A percentile compares a stretch with the other conserved stretches of the same genome.
Conservation (phyloP, 1,284 basidiomycete species). For the Trichosporon sp. region DNA sequence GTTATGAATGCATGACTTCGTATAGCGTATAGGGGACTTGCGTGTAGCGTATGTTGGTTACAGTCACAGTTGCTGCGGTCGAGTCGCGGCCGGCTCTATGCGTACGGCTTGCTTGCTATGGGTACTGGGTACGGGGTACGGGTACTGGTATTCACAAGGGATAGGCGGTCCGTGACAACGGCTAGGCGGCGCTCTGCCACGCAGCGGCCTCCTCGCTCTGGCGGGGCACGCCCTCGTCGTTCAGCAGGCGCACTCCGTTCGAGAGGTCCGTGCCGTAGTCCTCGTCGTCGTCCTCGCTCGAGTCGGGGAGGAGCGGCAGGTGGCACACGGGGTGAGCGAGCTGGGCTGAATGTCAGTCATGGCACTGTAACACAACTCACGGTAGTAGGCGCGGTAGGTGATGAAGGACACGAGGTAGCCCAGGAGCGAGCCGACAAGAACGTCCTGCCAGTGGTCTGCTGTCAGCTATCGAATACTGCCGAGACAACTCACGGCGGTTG, state of each 20-base stretch:
- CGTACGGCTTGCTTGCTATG: no score
- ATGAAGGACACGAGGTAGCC: conserved; percentile 72
- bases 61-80: no score
- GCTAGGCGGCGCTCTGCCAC: conserved; percentile 6
- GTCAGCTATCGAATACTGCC: neutral
- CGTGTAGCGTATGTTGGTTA: no score
- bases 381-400: conserved; percentile 62
- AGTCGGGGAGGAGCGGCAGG: conserved; percentile 64
- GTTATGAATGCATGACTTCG: neutral
- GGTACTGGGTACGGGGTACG: no score
- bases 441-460: conserved; percentile 81
- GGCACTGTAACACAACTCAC: conserved; percentile 31
- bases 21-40: neutral
- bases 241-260: conserved; percentile 29
- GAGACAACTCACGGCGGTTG: conserved; percentile 63
- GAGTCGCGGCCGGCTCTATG: no score
- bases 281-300: conserved; percentile 25
- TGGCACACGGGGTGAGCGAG: conserved; percentile 56
- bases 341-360: conserved; percentile 53
- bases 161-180: neutral
- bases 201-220: conserved; percentile 40
- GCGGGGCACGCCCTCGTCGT: conserved; percentile 30
- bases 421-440: conserved; percentile 71
- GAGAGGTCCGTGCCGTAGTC: conserved; percentile 22
- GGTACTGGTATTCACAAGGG: neutral